A percentile compares a stretch with the other conserved stretches of the same genome.
Evolutionary conservation across 805 yeast genomes (phyloP).

Genomic region (Tetrapisispora pingtungensis): DNA sequence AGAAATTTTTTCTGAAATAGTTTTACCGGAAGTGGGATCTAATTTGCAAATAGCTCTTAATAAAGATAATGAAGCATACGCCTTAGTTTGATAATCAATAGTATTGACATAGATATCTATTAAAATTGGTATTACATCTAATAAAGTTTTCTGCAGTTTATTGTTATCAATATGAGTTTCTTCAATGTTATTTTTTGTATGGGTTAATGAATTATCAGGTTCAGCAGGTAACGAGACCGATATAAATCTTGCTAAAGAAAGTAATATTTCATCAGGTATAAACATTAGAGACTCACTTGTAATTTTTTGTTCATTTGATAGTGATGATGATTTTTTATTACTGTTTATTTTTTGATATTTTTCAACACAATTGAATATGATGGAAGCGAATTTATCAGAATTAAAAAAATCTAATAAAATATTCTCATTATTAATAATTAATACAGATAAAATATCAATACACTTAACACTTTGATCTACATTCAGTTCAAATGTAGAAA

Average conservation of each 20-base stretch:
- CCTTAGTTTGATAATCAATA: conserved; percentile 55
- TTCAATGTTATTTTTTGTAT: background rate
- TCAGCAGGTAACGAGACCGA: conserved; percentile 48
- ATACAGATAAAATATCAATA: conserved; percentile 35
- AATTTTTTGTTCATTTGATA: conserved; percentile 10
- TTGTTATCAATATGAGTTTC: background rate
- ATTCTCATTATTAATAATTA: conserved; percentile 18
- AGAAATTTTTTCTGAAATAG: conserved; percentile 18
- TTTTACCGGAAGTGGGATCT: conserved; percentile 23
- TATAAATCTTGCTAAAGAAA: conserved; percentile 45
- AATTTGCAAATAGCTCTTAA: conserved; percentile 41
- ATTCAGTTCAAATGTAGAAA: conserved; percentile 24
- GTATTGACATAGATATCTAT: conserved; percentile 62
- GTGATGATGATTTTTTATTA: background rate
- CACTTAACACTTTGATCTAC: conserved; percentile 27
- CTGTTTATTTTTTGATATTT: conserved; percentile 34
- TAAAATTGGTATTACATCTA: conserved; percentile 40
- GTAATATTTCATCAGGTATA: conserved; percentile 56
- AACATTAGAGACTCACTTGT: conserved; percentile 66
- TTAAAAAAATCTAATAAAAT: background rate
- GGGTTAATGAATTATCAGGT: conserved; percentile 19
- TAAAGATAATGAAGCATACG: conserved; percentile 44
- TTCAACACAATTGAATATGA: conserved; percentile 41
- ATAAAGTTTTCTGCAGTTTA: background rate
- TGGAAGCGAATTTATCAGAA: background rate